Evolutionary conservation across 176 grass and related monocot genomes (phyloP).

Genomic region (Paspalum notatum): DNA sequence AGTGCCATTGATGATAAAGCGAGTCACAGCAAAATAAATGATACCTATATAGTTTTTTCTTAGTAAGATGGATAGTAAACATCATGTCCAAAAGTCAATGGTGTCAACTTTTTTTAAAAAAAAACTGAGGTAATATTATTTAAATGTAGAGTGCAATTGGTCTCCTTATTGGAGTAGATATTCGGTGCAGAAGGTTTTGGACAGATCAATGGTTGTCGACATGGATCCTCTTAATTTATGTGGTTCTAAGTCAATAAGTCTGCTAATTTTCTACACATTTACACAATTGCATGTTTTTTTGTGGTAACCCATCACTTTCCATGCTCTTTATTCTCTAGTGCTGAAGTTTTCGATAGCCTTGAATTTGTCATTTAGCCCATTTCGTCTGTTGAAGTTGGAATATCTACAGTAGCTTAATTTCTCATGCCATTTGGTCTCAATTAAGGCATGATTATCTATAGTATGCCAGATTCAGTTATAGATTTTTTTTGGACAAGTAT

Average conservation of each 20-base stretch:
- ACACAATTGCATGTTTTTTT: neutral
- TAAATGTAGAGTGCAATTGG: neutral
- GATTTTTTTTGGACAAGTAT: conserved; percentile 14
- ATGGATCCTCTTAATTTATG: neutral
- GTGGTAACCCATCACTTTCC: neutral
- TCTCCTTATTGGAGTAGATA: neutral
- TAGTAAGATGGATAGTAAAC: too few species aligned
- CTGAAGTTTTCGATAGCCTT: neutral
- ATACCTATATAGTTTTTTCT: too few species aligned
- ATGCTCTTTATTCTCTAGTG: neutral
- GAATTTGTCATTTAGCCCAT: neutral
- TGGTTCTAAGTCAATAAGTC: neutral
- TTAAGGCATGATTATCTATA: conserved; percentile 27
- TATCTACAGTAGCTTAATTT: neutral
- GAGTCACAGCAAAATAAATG: too few species aligned
- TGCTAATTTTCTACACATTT: neutral
- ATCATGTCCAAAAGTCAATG: too few species aligned
- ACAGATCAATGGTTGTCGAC: neutral
- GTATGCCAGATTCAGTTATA: conserved; percentile 3
- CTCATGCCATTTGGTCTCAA: conserved; percentile 3
- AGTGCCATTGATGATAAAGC: too few species aligned
- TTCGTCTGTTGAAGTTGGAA: neutral
- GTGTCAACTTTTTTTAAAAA: too few species aligned
- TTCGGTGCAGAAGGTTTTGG: neutral
- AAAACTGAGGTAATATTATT: too few species aligned